Percentiles rank a stretch among this genome's conserved stretches.
Evolutionary conservation across 352 stramenopile species (phyloP).

Genomic region (Phytophthora pistaciae): DNA sequence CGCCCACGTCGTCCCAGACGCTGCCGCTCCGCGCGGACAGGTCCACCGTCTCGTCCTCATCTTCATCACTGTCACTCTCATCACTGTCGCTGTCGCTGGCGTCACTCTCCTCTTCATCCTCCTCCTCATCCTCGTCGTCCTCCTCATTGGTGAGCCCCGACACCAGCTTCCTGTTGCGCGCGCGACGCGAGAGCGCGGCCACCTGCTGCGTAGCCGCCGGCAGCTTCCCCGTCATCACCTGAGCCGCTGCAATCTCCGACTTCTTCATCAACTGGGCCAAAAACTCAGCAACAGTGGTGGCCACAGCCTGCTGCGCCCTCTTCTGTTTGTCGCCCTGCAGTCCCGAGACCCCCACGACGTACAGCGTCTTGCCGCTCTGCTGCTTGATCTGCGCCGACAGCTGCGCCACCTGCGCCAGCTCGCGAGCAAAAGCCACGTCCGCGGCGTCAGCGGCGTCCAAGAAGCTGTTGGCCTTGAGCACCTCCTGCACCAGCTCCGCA

Average conservation of each 20-base stretch:
- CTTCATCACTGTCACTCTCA: neutral
- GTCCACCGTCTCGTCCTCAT: constrained; percentile 19
- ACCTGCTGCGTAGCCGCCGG: constrained; percentile 29
- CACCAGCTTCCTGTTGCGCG: constrained; percentile 33
- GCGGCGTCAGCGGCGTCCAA: constrained; percentile 26
- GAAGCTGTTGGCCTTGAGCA: constrained; percentile 39
- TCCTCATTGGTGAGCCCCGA: constrained; percentile 19
- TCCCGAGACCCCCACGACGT: constrained; percentile 45
- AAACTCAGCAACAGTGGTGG: constrained; percentile 43
- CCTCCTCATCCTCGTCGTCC: constrained; percentile 7
- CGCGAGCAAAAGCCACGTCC: constrained; percentile 42
- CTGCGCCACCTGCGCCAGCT: constrained; percentile 44
- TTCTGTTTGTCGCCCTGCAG: constrained; percentile 36
- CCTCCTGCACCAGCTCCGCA: constrained; percentile 28
- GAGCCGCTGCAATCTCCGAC: constrained; percentile 34
- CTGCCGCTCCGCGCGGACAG: constrained; percentile 32
- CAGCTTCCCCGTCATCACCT: constrained; percentile 45
- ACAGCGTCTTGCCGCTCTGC: constrained; percentile 33
- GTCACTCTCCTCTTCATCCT: neutral
- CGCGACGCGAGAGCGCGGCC: constrained; percentile 36
- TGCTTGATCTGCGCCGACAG: constrained; percentile 34
- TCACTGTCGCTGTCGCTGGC: neutral
- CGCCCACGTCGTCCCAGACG: constrained; percentile 24
- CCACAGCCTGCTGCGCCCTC: constrained; percentile 32
- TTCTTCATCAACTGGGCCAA: constrained; percentile 48